Conservation (phyloP, 352 stramenopile species). For the Phytophthora chlamydospora region DNA sequence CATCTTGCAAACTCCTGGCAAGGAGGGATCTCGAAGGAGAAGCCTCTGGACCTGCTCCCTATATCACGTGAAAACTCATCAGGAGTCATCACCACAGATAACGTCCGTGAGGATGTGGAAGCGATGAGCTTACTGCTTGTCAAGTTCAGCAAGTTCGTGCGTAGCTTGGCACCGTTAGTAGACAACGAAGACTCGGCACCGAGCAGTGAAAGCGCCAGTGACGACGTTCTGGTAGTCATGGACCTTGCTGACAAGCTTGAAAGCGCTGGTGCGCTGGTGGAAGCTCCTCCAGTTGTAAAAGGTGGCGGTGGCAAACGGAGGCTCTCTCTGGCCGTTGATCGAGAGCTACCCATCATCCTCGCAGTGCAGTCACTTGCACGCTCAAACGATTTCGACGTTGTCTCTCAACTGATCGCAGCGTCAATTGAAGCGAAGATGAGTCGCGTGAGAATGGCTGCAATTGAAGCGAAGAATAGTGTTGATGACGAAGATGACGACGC, state of each 20-base stretch:
- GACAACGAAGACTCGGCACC: constrained; percentile 27
- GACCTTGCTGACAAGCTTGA: constrained; percentile 67
- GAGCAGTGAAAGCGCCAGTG: constrained; percentile 19
- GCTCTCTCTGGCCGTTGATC: constrained; percentile 37
- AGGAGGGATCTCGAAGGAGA: constrained; percentile 11
- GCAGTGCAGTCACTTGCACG: constrained; percentile 47
- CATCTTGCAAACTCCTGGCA: constrained; percentile 23
- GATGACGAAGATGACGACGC: constrained; percentile 24
- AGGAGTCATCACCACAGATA: not conserved
- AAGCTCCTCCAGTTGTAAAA: constrained; percentile 6
- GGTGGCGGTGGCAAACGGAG: constrained; percentile 20
- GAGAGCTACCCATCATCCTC: constrained; percentile 40
- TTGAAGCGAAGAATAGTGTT: constrained; percentile 1
- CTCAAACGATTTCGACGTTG: constrained; percentile 39
- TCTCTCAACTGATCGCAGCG: constrained; percentile 24
- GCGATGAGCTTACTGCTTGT: constrained; percentile 49
- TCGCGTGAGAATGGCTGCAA: constrained; percentile 4
- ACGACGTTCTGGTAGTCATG: constrained; percentile 53
- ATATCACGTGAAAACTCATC: not conserved
- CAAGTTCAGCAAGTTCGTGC: constrained; percentile 69
- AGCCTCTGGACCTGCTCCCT: constrained; percentile 4
- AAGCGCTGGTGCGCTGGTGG: constrained; percentile 17
- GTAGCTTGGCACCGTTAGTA: constrained; percentile 52
- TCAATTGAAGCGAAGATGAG: constrained; percentile 21
- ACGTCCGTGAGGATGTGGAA: constrained; percentile 41